Evolutionary conservation across 2,329 filamentous ascomycete genomes (phyloP), one percentile per base, ranked within the genome.

Genomic region (Ceratocystis albifundus): DNA sequence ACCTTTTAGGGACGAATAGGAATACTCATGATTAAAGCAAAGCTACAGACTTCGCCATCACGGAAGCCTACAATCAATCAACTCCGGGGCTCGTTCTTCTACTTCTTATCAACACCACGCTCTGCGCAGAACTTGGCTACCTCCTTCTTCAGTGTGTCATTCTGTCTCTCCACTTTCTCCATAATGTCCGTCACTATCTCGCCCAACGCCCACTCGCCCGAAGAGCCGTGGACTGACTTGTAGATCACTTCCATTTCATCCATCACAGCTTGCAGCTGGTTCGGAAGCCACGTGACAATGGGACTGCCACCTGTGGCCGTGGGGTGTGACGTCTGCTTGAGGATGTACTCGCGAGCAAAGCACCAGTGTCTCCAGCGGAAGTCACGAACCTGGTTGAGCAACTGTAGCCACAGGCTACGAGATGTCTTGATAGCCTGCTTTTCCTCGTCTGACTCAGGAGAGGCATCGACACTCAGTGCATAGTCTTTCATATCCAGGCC

Each of bases 281-380:
- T 93, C 2, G 89, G 89, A 69, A 93, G 76, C 89, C 89, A 93
- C 1, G 88, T 92, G 17, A 92, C 88, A 69, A 93, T 92, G 2
- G 89, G 89, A 70, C 86, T 89, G 20, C 89, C 89, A 1, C 89
- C 89, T 0, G 89, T 93, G 0, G 89, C 89, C 1, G 87, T 90
- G 0, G 89, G 88, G 73, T 93, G 88, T 20, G 77, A 79, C 0
- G 87, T 91, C 72, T 84, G 83, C 79, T 90, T 90, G 69, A 93
- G 80, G 71, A 93, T 92, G 73, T 93, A 93, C 78, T 92, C 88
- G 68, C 88, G 81, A 1, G 88, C 89, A 73, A 93, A 93, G 74
- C 88, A 89, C 89, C 89, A 93, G 75, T 93, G 89, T 5, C 89
- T 80, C 87, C 88, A 93, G 68, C 89, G 79, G 78, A 93, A 93